Conservation (phyloP, 2,329 filamentous ascomycete species). For the Clonostachys byssicola region DNA sequence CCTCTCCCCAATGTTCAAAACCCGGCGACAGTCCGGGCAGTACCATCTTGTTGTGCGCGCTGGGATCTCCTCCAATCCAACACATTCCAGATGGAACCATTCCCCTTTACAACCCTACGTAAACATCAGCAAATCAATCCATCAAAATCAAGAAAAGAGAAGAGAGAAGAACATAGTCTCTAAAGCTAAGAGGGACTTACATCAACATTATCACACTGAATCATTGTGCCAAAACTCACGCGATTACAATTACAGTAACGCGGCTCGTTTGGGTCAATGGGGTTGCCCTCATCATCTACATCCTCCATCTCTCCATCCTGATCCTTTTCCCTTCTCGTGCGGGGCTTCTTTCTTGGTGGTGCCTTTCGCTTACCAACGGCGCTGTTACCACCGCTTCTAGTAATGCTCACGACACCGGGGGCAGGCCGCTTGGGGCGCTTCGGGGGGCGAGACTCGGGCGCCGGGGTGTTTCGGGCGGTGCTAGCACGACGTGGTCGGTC, state of each 20-base stretch:
- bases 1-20: conserved; percentile 58
- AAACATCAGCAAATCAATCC: conserved; percentile 8
- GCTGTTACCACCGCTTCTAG: conserved; percentile 55
- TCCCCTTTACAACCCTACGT: conserved; percentile 67
- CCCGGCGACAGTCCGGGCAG: conserved; percentile 69
- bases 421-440: conserved; percentile 64
- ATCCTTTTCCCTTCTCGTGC: conserved; percentile 43
- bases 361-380: conserved; percentile 70
- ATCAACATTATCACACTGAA: conserved; percentile 75
- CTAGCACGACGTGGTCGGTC: conserved; percentile 53
- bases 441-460: conserved; percentile 40
- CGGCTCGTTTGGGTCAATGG: conserved; percentile 71
- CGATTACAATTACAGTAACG: conserved; percentile 76
- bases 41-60: conserved; percentile 78
- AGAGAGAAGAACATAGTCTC: background rate
- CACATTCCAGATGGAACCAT: conserved; percentile 82
- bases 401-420: conserved; percentile 65
- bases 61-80: conserved; percentile 64
- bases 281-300: conserved; percentile 63
- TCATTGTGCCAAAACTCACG: conserved; percentile 80
- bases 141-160: no score
- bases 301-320: conserved; percentile 43
- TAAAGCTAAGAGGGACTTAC: conserved; percentile 47
- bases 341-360: conserved; percentile 61
- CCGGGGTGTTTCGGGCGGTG: conserved; percentile 54